These are phyloP conservation scores for Salix suchowensis DNA, from an alignment of 345 rosid species.

Conservation along the genomic window DNA sequence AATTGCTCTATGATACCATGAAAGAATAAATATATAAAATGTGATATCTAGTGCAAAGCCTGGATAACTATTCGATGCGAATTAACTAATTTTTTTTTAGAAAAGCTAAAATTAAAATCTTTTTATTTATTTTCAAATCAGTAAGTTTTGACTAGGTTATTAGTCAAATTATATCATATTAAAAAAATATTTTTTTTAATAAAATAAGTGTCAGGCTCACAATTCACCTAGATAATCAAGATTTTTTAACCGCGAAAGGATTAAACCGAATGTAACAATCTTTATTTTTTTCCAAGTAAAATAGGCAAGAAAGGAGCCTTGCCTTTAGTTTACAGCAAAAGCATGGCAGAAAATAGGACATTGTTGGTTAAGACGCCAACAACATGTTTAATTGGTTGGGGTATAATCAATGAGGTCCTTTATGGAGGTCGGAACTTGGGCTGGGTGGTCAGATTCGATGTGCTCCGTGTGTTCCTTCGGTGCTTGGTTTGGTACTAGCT, in stretches of 20 bases:
- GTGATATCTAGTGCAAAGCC: no score
- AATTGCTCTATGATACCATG: no score
- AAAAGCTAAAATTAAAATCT: no score
- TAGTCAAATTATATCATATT: no score
- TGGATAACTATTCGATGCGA: fast-evolving
- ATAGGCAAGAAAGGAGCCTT: background rate
- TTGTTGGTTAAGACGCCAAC: background rate
- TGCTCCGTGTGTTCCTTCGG: background rate
- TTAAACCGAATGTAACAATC: no score
- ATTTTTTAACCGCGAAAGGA: background rate
- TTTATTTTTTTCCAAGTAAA: background rate
- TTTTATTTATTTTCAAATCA: no score
- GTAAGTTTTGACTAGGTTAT: no score
- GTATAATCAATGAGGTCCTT: background rate
- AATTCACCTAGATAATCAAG: no score
- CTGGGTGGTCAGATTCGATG: background rate
- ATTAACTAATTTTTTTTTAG: fast-evolving
- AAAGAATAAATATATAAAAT: no score
- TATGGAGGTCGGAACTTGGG: background rate
- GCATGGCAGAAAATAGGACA: background rate
- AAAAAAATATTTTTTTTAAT: no score
- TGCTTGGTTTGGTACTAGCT: no score
- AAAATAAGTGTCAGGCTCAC: no score
- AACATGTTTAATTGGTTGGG: background rate
- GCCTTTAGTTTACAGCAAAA: background rate